A percentile compares a stretch with the other conserved stretches of the same genome.
Evolutionary conservation across 257 asterid genomes (phyloP).

Genomic region (Salvia miltiorrhiza): DNA sequence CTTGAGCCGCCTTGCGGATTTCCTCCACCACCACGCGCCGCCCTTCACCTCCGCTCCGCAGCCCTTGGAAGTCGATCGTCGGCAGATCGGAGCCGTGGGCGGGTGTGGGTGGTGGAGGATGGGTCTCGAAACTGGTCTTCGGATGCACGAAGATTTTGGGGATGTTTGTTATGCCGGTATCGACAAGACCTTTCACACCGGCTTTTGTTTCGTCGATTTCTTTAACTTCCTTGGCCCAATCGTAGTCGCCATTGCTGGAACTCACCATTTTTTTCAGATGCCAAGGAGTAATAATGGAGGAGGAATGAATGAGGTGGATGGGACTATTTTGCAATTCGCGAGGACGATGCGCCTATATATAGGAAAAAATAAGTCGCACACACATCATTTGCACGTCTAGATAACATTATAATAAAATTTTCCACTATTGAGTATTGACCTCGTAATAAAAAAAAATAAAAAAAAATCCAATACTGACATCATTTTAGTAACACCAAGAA

Average conservation of each 20-base stretch:
- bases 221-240: conserved; percentile 27
- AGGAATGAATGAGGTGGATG: too few species aligned
- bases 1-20: conserved; percentile 20
- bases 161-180: conserved; percentile 22
- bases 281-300: too few species aligned
- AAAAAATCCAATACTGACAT: too few species aligned
- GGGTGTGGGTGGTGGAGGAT: background rate
- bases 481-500: too few species aligned
- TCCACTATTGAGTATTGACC: too few species aligned
- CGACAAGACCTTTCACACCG: conserved; percentile 39
- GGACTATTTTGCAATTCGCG: too few species aligned
- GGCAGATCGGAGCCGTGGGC: conserved; percentile 23
- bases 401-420: too few species aligned
- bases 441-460: too few species aligned
- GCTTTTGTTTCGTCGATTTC: conserved; percentile 32
- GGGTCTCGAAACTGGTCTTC: background rate
- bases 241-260: background rate
- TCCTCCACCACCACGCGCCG: conserved; percentile 26
- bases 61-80: conserved; percentile 28
- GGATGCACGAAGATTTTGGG: conserved; percentile 33
- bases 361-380: too few species aligned
- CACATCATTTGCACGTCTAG: too few species aligned
- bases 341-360: too few species aligned
- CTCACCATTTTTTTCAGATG: too few species aligned
- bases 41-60: background rate